These are phyloP conservation scores for Neurospora sp. DNA, from an alignment of 495 filamentous ascomycete species.

Conservation along the genomic window DNA sequence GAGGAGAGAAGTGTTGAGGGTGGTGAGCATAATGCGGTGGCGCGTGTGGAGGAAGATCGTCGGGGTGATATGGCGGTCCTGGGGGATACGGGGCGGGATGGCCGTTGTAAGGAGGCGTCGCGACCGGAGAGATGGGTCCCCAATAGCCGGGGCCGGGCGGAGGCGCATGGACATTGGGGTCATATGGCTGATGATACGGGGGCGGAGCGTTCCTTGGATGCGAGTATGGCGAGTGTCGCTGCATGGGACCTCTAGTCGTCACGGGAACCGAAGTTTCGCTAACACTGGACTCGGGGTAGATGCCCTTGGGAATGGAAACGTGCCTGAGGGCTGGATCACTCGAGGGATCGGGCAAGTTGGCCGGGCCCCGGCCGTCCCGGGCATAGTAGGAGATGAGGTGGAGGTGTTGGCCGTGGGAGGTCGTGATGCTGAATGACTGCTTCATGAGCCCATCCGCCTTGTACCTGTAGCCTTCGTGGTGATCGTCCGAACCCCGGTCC, in stretches of 20 bases:
- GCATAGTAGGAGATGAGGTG: constrained; percentile 96
- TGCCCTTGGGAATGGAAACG: constrained; percentile 76
- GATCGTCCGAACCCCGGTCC: constrained; percentile 54
- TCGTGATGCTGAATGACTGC: constrained; percentile 98
- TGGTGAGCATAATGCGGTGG: constrained; percentile 3
- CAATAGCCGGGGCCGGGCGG: constrained; percentile 37
- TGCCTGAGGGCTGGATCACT: constrained; percentile 71
- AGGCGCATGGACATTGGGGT: constrained; percentile 34
- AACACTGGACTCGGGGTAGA: constrained; percentile 96
- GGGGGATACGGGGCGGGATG: constrained; percentile 6
- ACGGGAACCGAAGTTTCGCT: constrained; percentile 57
- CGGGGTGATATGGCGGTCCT: neutral
- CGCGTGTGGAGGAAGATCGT: constrained; percentile 8
- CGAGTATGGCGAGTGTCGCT: constrained; percentile 20
- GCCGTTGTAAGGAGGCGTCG: constrained; percentile 31
- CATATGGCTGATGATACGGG: constrained; percentile 33
- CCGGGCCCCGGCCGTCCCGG: constrained; percentile 56
- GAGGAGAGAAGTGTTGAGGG: neutral
- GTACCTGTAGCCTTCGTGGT: constrained; percentile 92
- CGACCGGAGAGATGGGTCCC: constrained; percentile 56
- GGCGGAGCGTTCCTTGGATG: constrained; percentile 37
- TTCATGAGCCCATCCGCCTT: constrained; percentile 98
- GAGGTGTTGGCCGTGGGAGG: constrained; percentile 76
- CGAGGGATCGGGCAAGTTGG: constrained; percentile 65
- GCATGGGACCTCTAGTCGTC: constrained; percentile 39